Conservation (phyloP, 2,329 filamentous ascomycete genomes). For the Aspergillus fumigatus region DNA sequence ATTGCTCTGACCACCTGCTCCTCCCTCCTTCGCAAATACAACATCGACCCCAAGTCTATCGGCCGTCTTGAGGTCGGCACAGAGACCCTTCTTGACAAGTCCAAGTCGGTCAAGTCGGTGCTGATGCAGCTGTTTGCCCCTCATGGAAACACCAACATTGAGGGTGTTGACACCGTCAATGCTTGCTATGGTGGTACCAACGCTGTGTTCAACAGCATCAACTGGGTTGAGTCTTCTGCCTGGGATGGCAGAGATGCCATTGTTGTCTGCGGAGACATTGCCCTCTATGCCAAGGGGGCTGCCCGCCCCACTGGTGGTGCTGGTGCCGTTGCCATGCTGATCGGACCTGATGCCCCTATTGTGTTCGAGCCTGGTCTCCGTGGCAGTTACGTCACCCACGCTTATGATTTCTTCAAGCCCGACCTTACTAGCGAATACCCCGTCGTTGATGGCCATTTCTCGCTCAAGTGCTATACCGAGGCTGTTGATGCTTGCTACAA, state of each 20-base stretch:
- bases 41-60: slow-evolving; percentile 71
- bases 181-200: slow-evolving; percentile 86
- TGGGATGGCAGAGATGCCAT: slow-evolving; percentile 82
- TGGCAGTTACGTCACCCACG: slow-evolving; percentile 75
- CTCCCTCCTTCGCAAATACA: slow-evolving; percentile 76
- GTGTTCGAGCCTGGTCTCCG: slow-evolving; percentile 74
- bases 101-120: slow-evolving; percentile 84
- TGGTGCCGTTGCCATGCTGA: slow-evolving; percentile 71
- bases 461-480: slow-evolving; percentile 74
- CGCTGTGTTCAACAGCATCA: slow-evolving; percentile 75
- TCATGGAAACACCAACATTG: slow-evolving; percentile 72
- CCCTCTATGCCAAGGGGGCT: slow-evolving; percentile 77
- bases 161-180: slow-evolving; percentile 78
- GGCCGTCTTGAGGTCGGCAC: slow-evolving; percentile 81
- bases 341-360: slow-evolving; percentile 73
- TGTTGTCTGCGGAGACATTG: slow-evolving; percentile 77
- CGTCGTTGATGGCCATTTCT: slow-evolving; percentile 79
- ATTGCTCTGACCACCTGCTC: slow-evolving; percentile 73
- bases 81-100: slow-evolving; percentile 83
- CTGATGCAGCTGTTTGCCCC: slow-evolving; percentile 77
- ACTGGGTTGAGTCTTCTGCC: slow-evolving; percentile 81
- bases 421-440: slow-evolving; percentile 84
- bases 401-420: slow-evolving; percentile 89
- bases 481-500: slow-evolving; percentile 78
- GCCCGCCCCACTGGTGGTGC: slow-evolving; percentile 78